Conservation (phyloP, 495 filamentous ascomycete species). For the Talaromyces liani region DNA sequence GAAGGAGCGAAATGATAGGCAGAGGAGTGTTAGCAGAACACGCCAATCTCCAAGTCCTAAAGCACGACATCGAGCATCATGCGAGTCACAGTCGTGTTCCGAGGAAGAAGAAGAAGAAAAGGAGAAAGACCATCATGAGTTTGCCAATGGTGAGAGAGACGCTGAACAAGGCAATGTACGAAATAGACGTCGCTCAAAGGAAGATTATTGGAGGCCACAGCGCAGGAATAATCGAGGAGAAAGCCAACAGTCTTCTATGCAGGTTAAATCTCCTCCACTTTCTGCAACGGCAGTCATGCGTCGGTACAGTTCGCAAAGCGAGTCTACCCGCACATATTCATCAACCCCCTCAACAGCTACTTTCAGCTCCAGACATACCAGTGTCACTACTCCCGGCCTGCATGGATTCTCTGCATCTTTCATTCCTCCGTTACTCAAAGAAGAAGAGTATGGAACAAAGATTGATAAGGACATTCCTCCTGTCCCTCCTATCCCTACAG, state of each 20-base stretch:
- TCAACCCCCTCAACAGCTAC: constrained; percentile 21
- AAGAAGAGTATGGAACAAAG: constrained; percentile 20
- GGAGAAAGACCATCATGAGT: background rate
- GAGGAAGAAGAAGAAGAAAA: constrained; percentile 6
- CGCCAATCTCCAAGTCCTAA: background rate
- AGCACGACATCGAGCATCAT: background rate
- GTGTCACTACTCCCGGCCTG: constrained; percentile 26
- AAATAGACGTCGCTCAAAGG: background rate
- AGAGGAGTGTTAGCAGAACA: background rate
- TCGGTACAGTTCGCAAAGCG: constrained; percentile 30
- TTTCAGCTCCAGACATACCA: constrained; percentile 29
- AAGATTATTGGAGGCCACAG: background rate
- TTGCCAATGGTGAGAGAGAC: background rate
- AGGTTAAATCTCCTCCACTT: constrained; percentile 16
- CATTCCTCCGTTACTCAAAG: constrained; percentile 17
- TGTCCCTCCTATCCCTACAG: background rate
- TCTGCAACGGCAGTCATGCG: constrained; percentile 40
- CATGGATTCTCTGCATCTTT: constrained; percentile 20
- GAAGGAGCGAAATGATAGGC: background rate
- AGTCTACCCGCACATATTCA: constrained; percentile 16
- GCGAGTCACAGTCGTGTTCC: constrained; percentile 3
- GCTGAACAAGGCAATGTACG: background rate
- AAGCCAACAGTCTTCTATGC: background rate
- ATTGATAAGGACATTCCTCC: constrained; percentile 3
- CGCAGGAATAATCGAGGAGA: background rate